Conservation (phyloP, 208 protist species). For the Trypanosoma caninum region DNA sequence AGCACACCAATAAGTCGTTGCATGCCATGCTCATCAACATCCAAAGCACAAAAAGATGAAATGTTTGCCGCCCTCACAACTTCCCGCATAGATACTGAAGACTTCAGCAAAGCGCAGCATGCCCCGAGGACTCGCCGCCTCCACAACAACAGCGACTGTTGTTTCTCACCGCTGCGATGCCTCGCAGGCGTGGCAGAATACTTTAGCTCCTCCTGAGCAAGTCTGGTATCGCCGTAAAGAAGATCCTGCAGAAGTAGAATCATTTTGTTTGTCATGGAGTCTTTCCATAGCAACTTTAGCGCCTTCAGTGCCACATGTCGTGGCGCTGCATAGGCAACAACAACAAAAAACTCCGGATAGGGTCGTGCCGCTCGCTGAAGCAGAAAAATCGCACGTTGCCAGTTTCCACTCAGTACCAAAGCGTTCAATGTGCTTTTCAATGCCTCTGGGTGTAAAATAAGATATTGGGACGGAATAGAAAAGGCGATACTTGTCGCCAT, state of each 20-base stretch:
- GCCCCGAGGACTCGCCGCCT: constrained; percentile 43
- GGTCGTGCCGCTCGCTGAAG: constrained; percentile 2
- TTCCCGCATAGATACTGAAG: constrained; percentile 31
- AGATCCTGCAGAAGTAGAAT: constrained; percentile 37
- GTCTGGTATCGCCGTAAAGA: constrained; percentile 30
- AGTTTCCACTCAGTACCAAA: constrained; percentile 16
- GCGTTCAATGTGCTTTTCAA: constrained; percentile 17
- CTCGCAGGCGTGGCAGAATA: neutral
- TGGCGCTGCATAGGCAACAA: constrained; percentile 20
- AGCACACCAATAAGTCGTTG: constrained; percentile 64
- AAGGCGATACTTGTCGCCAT: constrained; percentile 13
- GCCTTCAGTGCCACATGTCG: constrained; percentile 1
- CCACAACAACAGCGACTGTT: constrained; percentile 11
- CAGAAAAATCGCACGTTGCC: constrained; percentile 21
- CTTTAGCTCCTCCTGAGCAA: constrained; percentile 16
- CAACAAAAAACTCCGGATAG: constrained; percentile 19
- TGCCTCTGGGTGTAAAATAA: constrained; percentile 5
- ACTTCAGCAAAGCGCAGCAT: constrained; percentile 51
- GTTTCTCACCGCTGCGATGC: neutral
- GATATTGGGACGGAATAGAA: constrained; percentile 16
- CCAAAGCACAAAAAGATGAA: constrained; percentile 28
- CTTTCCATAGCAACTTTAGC: constrained; percentile 22
- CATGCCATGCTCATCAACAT: constrained; percentile 68
- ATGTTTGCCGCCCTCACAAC: constrained; percentile 36
- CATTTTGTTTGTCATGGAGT: constrained; percentile 9